Evolutionary conservation across 805 yeast genomes (phyloP), one percentile per base, ranked within the genome.

Genomic region (Diddensiella caesifluorescens): DNA sequence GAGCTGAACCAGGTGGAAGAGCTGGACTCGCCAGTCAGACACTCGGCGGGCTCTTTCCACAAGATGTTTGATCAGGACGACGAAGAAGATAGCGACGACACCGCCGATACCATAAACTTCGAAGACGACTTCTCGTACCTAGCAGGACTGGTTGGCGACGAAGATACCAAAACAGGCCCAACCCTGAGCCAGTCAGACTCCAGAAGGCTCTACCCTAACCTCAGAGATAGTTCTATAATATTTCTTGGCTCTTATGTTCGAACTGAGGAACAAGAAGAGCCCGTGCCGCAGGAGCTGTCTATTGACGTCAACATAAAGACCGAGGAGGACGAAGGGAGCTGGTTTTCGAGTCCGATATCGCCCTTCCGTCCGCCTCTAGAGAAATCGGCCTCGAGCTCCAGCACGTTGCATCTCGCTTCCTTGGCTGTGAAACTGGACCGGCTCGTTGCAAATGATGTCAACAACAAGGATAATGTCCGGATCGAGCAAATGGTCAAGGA

Each of bases 71-170:
- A 31, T 21, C 31, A 25, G 13, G 37, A 13, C n/a, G 39, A 22
- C 19, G 27, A 34, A 10, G 22, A 32, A 6, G 21, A 6, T 16
- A 34, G 26, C n/a, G 38, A n/a, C 7, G 23, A 34, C 18, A 34
- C 42, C 3, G 40, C 23, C 1, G 54, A 46, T 9, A 45, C 54
- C 3, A 38, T 50, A 3, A 49, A 41, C 5, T 47, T 48, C 15
- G 57, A 47, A 4, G 61, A 58, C 38, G 64, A 61, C 39, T 61
- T 61, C 35, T 44, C 60, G 20, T 60, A 60, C 41, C 45, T 61
- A 37, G 65, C 64, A 0, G 53, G 59, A 4, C 46, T 59, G 6
- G 62, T 61, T 2, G 52, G 53, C n/a, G 57, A 58, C 19, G 53
- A 48, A 19, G 56, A 42, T 25, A 39, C 51, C n/a, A 47, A 30